Conservation (phyloP, 306 rosid genomes). For the Ormosia semicastrata region DNA sequence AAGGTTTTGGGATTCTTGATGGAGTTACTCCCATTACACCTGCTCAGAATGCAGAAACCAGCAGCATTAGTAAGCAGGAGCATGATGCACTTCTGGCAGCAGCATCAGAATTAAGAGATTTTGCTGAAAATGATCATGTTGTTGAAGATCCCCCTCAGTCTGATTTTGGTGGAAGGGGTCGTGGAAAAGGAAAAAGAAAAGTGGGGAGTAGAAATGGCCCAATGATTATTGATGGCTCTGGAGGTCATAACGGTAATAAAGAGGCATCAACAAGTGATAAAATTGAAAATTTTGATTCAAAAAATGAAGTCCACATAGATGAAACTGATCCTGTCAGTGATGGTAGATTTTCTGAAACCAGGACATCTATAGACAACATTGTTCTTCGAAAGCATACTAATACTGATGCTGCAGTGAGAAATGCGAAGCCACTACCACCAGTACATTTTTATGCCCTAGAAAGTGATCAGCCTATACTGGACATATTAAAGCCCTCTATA, state of each 20-base stretch:
- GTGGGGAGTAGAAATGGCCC: conserved; percentile 48
- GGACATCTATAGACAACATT: conserved; percentile 39
- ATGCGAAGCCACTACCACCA: conserved; percentile 64
- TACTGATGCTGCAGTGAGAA: conserved; percentile 29
- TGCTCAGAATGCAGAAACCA: conserved; percentile 61
- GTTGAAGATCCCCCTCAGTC: conserved; percentile 46
- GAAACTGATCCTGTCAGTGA: conserved; percentile 39
- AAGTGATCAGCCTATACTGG: conserved; percentile 87
- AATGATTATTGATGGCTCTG: conserved; percentile 31
- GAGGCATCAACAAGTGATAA: conserved; percentile 39
- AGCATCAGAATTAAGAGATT: conserved; percentile 67
- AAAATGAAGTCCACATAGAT: conserved; percentile 39
- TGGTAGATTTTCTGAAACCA: conserved; percentile 38
- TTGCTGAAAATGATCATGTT: conserved; percentile 43
- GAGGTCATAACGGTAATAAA: conserved; percentile 31
- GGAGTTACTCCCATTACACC: conserved; percentile 74
- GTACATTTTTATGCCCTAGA: conserved; percentile 86
- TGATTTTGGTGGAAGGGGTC: conserved; percentile 33
- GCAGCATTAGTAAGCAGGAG: conserved; percentile 77
- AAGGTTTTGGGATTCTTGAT: conserved; percentile 97
- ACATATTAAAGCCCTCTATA: conserved; percentile 72
- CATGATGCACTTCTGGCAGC: conserved; percentile 80
- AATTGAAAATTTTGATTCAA: conserved; percentile 40
- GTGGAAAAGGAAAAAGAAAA: conserved; percentile 61
- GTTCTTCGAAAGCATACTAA: conserved; percentile 52